Evolutionary conservation across 352 stramenopile genomes (phyloP).

Genomic region (Pythium oligandrum): DNA sequence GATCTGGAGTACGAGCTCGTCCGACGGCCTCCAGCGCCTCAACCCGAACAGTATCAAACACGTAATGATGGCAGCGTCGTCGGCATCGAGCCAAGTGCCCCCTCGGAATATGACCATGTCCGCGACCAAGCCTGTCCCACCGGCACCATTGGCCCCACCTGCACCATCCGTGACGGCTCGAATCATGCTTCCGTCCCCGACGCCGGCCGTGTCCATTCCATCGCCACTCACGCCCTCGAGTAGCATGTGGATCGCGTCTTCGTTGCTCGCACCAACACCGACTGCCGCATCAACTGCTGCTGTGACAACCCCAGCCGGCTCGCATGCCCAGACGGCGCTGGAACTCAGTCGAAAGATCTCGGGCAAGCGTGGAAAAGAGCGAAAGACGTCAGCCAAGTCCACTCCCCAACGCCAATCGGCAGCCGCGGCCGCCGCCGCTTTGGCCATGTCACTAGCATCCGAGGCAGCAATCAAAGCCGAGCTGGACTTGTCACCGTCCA

Average conservation of each 20-base stretch:
- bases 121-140: constrained; percentile 1
- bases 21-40: constrained; percentile 9
- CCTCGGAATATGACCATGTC: background rate
- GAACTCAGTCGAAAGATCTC: constrained; percentile 19
- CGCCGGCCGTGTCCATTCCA: background rate
- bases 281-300: background rate
- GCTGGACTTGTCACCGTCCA: background rate
- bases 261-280: constrained; percentile 8
- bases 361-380: constrained; percentile 15
- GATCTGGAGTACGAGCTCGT: constrained; percentile 17
- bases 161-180: too few species aligned
- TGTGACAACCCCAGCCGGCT: background rate
- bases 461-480: constrained; percentile 1
- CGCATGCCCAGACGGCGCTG: background rate
- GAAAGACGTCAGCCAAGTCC: background rate
- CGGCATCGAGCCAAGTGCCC: constrained; percentile 3
- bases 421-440: background rate
- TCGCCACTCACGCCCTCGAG: constrained; percentile 1
- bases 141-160: background rate
- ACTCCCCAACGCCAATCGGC: background rate
- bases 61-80: constrained; percentile 9
- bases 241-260: constrained; percentile 4
- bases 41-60: constrained; percentile 17
- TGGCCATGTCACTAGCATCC: constrained; percentile 3
- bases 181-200: too few species aligned